A percentile compares a stretch with the other conserved stretches of the same genome.
phyloP scores from a whole-genome alignment of 2,329 filamentous ascomycete species.

The Allantophomopsis lycopodina region DNA sequence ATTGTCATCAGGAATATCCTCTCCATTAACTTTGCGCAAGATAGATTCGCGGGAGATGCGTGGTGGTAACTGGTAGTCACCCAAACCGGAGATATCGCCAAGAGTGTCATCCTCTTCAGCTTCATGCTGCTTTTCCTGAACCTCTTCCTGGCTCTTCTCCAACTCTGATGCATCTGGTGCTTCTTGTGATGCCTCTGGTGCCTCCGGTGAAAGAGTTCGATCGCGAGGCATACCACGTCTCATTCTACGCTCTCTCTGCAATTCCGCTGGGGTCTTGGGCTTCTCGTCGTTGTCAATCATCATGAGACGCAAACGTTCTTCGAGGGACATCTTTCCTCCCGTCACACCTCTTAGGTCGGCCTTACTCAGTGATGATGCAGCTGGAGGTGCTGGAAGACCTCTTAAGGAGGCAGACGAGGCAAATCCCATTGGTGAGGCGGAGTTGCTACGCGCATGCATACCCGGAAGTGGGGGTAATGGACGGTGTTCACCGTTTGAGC shows the following conservation, averaged over 20 bases:
- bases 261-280: slow-evolving; percentile 44
- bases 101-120: slow-evolving; percentile 37
- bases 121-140: slow-evolving; percentile 27
- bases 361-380: slow-evolving; percentile 54
- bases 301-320: slow-evolving; percentile 79
- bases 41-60: slow-evolving; percentile 92
- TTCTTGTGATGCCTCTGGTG: slow-evolving; percentile 17
- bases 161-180: slow-evolving; percentile 14
- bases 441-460: slow-evolving; percentile 29
- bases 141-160: slow-evolving; percentile 18
- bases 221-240: slow-evolving; percentile 43
- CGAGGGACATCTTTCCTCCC: slow-evolving; percentile 65
- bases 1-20: slow-evolving; percentile 21
- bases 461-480: slow-evolving; percentile 79
- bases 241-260: slow-evolving; percentile 56
- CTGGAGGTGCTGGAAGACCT: slow-evolving; percentile 59
- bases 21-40: slow-evolving; percentile 69
- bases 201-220: slow-evolving; percentile 17
- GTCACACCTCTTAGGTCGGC: slow-evolving; percentile 66
- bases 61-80: slow-evolving; percentile 52
- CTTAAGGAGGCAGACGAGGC: slow-evolving; percentile 54
- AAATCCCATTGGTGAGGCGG: slow-evolving; percentile 44
- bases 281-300: slow-evolving; percentile 60
- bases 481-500: slow-evolving; percentile 68
- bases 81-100: slow-evolving; percentile 43